phyloP scores from a whole-genome alignment of 2,329 filamentous ascomycete genomes.

The Dactylellina sp. region DNA sequence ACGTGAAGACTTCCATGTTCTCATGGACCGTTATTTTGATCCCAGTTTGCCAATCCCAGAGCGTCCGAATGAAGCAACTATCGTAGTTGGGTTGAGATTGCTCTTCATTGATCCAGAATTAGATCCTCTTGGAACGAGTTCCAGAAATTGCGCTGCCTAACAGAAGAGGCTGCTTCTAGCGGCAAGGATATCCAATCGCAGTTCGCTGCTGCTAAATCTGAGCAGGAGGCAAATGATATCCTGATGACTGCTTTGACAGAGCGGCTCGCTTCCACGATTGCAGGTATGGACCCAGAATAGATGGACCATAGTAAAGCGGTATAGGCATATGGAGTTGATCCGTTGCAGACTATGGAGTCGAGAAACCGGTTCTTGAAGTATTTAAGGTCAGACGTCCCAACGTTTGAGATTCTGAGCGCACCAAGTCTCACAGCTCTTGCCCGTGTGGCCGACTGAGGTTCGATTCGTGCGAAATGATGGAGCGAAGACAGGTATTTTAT shows the following conservation, averaged over 20 bases:
- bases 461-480: neutral
- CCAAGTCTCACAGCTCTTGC: conserved; percentile 21
- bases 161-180: neutral
- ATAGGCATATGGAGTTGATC: conserved; percentile 31
- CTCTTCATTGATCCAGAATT: conserved; percentile 23
- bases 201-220: conserved; percentile 11
- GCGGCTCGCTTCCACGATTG: conserved; percentile 17
- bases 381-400: conserved; percentile 31
- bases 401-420: conserved; percentile 30
- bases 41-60: neutral
- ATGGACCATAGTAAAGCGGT: conserved; percentile 30
- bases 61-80: neutral
- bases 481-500: no score
- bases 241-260: conserved; percentile 10
- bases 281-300: conserved; percentile 7
- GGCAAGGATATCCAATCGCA: neutral
- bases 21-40: conserved; percentile 29
- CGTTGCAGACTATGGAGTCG: conserved; percentile 40
- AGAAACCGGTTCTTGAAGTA: conserved; percentile 34
- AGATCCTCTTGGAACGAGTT: conserved; percentile 35
- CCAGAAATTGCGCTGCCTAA: conserved; percentile 12
- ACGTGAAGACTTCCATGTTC: conserved; percentile 26
- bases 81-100: neutral
- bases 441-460: neutral
- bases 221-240: conserved; percentile 16